These are phyloP conservation scores for Sclerotinia borealis DNA, from an alignment of 2,329 filamentous ascomycete genomes.

Conservation along the genomic window DNA sequence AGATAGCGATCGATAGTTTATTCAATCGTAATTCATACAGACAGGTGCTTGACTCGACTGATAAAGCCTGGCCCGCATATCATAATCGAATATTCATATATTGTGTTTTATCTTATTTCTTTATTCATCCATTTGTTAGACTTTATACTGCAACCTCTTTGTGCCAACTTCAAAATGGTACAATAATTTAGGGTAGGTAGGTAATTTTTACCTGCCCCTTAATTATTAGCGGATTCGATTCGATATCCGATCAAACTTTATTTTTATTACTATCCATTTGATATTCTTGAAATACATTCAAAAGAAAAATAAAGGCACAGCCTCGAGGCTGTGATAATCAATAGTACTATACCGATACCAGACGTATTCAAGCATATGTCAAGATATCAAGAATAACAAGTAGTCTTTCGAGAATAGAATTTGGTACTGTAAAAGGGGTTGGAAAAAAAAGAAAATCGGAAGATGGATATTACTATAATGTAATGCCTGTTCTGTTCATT, in stretches of 20 bases:
- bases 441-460: neutral
- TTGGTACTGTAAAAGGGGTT: neutral
- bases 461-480: neutral
- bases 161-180: neutral
- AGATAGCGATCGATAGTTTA: neutral
- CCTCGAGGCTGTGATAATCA: neutral
- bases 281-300: neutral
- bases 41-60: neutral
- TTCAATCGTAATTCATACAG: neutral
- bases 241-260: neutral
- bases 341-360: no score
- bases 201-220: neutral
- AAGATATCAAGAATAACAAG: no score
- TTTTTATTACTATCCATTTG: neutral
- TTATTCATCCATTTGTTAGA: neutral
- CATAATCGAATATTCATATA: neutral
- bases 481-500: slow-evolving; percentile 6
- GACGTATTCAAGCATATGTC: neutral
- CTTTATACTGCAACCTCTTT: neutral
- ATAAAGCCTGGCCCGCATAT: neutral
- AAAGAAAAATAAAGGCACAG: neutral
- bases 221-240: neutral
- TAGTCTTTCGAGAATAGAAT: neutral
- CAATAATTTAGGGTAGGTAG: neutral
- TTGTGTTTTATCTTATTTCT: no score